Evolutionary conservation across 345 rosid genomes (phyloP).

Genomic region (Microthlaspi erraticum): DNA sequence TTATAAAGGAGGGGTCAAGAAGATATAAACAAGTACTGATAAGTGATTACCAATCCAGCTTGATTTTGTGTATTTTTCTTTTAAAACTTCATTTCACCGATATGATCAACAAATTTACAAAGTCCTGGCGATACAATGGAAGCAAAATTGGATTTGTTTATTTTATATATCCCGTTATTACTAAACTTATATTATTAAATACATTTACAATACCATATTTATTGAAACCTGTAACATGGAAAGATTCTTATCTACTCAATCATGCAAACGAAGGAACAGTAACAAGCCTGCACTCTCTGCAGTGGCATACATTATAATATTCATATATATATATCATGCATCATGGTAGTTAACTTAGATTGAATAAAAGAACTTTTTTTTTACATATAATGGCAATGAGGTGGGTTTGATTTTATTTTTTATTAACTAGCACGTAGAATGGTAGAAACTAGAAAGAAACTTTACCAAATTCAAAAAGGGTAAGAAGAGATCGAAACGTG

Average conservation of each 20-base stretch:
- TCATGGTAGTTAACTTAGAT: conserved; percentile 24
- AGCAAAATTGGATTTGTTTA: too few species aligned
- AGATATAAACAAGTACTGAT: background rate
- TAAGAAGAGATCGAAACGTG: conserved; percentile 36
- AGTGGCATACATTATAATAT: conserved; percentile 23
- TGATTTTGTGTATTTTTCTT: too few species aligned
- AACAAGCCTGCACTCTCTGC: conserved; percentile 43
- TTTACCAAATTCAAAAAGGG: conserved; percentile 28
- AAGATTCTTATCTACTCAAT: conserved; percentile 69
- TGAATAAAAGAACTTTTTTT: conserved; percentile 6
- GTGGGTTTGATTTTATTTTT: conserved; percentile 25
- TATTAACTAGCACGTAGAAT: conserved; percentile 2
- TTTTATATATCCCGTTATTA: background rate
- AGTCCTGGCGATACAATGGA: too few species aligned
- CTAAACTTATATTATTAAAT: background rate
- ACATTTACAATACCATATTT: conserved; percentile 14
- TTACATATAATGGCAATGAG: conserved; percentile 32
- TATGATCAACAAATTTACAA: too few species aligned
- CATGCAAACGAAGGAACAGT: conserved; percentile 45
- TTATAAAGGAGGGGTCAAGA: background rate
- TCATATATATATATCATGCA: background rate
- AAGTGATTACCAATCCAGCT: background rate
- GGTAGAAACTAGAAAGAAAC: conserved; percentile 21
- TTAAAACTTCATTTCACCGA: too few species aligned
- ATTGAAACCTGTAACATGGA: conserved; percentile 57